phyloP scores from a whole-genome alignment of 2,329 filamentous ascomycete genomes.

The Scedosporium boydii region DNA sequence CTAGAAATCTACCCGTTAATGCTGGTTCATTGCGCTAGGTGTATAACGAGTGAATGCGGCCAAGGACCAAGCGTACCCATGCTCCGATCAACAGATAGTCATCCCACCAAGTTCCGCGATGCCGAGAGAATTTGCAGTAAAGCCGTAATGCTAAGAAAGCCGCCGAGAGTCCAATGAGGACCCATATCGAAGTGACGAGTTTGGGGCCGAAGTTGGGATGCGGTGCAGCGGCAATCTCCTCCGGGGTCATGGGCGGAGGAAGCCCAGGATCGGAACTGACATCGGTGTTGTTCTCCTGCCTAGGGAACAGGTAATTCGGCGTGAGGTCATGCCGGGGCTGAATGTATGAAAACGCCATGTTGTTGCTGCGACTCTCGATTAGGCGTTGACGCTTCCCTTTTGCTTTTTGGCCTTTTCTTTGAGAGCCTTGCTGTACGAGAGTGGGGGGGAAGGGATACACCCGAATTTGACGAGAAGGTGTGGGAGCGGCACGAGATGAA shows the following conservation, averaged over 20 bases:
- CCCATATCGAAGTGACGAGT: constrained; percentile 13
- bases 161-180: constrained; percentile 10
- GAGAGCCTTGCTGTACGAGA: not conserved
- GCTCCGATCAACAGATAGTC: constrained; percentile 16
- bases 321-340: not conserved
- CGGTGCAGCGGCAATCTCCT: constrained; percentile 4
- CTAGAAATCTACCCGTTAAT: constrained; percentile 1
- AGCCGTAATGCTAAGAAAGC: constrained; percentile 14
- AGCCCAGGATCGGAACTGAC: not conserved
- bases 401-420: not conserved
- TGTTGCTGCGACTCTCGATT: not conserved
- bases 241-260: not conserved
- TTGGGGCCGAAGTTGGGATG: constrained; percentile 9
- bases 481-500: constrained; percentile 1
- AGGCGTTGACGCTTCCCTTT: not conserved
- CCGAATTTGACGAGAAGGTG: not conserved
- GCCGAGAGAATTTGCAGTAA: constrained; percentile 16
- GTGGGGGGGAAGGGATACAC: not conserved
- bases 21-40: not conserved
- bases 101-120: constrained; percentile 18
- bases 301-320: not conserved
- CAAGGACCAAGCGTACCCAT: constrained; percentile 14
- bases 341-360: not conserved
- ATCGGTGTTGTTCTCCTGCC: not conserved
- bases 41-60: not conserved